Percentiles rank a stretch among this genome's conserved stretches.
Conservation (phyloP, 1,139 yeast genomes). For the Magnusiomyces fungicola region DNA sequence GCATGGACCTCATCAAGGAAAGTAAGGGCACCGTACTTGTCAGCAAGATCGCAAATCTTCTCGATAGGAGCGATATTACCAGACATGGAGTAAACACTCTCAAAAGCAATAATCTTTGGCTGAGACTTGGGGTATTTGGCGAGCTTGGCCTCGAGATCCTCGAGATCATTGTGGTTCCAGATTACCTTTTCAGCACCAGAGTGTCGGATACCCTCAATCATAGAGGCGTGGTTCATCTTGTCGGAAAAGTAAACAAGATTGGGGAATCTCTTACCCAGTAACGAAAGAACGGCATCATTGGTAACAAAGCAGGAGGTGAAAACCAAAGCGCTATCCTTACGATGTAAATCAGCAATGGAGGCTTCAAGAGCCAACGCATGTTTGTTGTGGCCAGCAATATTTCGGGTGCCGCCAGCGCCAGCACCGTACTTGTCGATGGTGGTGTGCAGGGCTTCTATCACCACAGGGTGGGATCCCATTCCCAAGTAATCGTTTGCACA, state of each 20-base stretch:
- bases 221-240: conserved; percentile 90
- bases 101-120: conserved; percentile 95
- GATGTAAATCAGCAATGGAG: conserved; percentile 83
- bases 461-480: conserved; percentile 75
- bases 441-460: conserved; percentile 66
- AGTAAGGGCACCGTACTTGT: conserved; percentile 93
- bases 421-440: conserved; percentile 89
- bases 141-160: conserved; percentile 69
- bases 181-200: conserved; percentile 79
- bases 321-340: conserved; percentile 91
- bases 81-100: conserved; percentile 96
- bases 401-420: conserved; percentile 99
- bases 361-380: conserved; percentile 83
- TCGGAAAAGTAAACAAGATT: conserved; percentile 90
- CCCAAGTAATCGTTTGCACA: conserved; percentile 96
- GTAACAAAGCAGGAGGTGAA: conserved; percentile 96
- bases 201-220: conserved; percentile 93
- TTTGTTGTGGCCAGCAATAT: conserved; percentile 93
- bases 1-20: conserved; percentile 98
- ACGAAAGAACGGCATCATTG: conserved; percentile 90
- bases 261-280: conserved; percentile 84
- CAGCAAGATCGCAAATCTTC: conserved; percentile 90
- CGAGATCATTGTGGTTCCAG: conserved; percentile 84
- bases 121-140: conserved; percentile 71
- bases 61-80: conserved; percentile 95